Conservation (phyloP, 768 basidiomycete genomes). For the Auricularia auricula-judae region DNA sequence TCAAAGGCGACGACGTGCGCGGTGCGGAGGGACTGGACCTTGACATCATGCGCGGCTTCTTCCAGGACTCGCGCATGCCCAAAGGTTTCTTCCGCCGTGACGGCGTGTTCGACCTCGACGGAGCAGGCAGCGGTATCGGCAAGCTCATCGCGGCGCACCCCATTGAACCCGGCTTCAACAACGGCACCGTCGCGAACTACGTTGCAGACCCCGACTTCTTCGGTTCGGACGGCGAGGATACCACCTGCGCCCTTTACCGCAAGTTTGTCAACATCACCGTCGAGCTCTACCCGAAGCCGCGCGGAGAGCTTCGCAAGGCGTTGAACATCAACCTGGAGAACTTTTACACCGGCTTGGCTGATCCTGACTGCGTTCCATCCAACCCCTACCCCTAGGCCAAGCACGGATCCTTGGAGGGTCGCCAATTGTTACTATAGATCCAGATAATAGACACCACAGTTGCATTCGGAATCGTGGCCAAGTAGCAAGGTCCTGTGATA, state of each 20-base stretch:
- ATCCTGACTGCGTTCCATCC: not conserved
- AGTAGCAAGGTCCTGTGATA: no score
- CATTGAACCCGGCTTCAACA: constrained; percentile 1
- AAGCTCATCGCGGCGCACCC: not conserved
- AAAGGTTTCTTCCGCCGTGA: not conserved
- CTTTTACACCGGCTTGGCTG: not conserved
- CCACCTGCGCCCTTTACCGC: not conserved
- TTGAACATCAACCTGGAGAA: constrained; percentile 4
- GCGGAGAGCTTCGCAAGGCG: not conserved
- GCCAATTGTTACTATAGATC: no score
- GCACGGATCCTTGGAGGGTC: not conserved
- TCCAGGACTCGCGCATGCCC: not conserved
- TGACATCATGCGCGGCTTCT: constrained; percentile 2
- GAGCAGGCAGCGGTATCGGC: not conserved
- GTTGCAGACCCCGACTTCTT: not conserved
- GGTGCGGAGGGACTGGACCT: not conserved
- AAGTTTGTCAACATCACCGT: constrained; percentile 2
- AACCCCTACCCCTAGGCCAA: not conserved
- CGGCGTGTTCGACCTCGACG: not conserved
- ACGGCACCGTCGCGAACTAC: not conserved
- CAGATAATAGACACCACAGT: no score
- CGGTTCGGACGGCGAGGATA: not conserved
- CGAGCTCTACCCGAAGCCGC: constrained; percentile 6
- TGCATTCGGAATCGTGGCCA: no score
- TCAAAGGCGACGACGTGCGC: not conserved